Evolutionary conservation across 768 basidiomycete genomes (phyloP).

Genomic region (Tricholoma bakamatsutake): DNA sequence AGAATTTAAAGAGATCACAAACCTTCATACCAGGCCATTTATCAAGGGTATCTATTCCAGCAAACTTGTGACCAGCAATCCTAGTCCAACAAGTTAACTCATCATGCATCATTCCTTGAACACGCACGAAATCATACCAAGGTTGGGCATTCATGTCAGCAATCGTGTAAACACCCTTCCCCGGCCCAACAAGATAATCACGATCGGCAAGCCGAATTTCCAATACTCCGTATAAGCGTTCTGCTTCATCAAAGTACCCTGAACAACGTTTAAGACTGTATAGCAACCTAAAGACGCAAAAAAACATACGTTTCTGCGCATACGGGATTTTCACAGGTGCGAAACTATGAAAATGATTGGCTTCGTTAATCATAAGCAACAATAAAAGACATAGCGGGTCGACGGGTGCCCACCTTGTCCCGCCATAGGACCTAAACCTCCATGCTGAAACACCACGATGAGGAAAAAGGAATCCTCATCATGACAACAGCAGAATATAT

Average conservation of each 20-base stretch:
- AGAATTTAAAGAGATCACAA: slow-evolving; percentile 11
- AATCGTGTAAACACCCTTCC: slow-evolving; percentile 28
- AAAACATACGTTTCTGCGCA: slow-evolving; percentile 10
- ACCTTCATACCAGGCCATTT: slow-evolving; percentile 34
- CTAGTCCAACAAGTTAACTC: no score
- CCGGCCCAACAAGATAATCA: slow-evolving; percentile 38
- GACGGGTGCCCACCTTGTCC: slow-evolving; percentile 11
- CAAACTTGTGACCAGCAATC: no score
- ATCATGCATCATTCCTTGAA: no score
- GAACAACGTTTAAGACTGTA: background rate
- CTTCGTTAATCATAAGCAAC: background rate
- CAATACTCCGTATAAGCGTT: slow-evolving; percentile 41
- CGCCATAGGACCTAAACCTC: slow-evolving; percentile 15
- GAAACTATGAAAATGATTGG: slow-evolving; percentile 9
- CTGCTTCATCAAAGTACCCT: slow-evolving; percentile 43
- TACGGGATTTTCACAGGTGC: slow-evolving; percentile 15
- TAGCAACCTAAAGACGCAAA: background rate
- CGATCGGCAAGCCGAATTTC: slow-evolving; percentile 37
- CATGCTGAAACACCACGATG: slow-evolving; percentile 8
- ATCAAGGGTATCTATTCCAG: slow-evolving; percentile 18
- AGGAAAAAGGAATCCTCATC: background rate
- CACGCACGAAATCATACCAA: slow-evolving; percentile 1
- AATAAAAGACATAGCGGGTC: no score
- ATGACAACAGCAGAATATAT: background rate
- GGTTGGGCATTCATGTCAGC: slow-evolving; percentile 33